Evolutionary conservation across 1,284 basidiomycete species (phyloP).

Genomic region (Kwoniella shivajii): DNA sequence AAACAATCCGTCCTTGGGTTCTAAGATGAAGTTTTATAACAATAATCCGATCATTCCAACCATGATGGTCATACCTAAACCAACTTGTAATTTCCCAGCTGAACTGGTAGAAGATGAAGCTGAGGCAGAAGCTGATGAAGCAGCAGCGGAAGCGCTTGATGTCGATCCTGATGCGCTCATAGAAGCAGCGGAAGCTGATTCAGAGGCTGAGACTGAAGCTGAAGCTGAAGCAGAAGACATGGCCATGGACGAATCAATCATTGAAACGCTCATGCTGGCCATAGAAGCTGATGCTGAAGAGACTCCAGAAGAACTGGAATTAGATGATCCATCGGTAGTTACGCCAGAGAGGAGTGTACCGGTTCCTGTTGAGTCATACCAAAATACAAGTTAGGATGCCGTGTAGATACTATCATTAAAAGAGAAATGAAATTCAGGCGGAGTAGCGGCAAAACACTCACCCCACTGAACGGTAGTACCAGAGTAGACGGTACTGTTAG

Average conservation of each 20-base stretch:
- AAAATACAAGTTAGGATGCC: neutral
- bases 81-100: constrained; percentile 21
- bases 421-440: neutral
- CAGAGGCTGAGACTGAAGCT: constrained; percentile 14
- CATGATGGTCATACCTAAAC: constrained; percentile 3
- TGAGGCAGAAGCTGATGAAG: constrained; percentile 20
- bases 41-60: constrained; percentile 5
- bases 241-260: constrained; percentile 17
- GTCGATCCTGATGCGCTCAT: constrained; percentile 11
- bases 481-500: constrained; percentile 39
- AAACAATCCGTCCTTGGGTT: too few species aligned
- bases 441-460: constrained; percentile 7
- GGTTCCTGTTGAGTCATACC: constrained; percentile 18
- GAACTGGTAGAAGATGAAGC: constrained; percentile 14
- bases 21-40: too few species aligned
- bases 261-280: constrained; percentile 14
- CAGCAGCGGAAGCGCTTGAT: constrained; percentile 1
- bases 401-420: neutral
- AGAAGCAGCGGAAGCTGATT: constrained; percentile 13
- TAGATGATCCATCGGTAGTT: constrained; percentile 12
- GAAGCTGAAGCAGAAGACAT: neutral
- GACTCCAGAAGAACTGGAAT: constrained; percentile 19
- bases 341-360: constrained; percentile 28
- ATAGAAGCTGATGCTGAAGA: constrained; percentile 17
- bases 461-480: constrained; percentile 47